phyloP scores from a whole-genome alignment of 306 rosid species.

The Styphnolobium japonicum region DNA sequence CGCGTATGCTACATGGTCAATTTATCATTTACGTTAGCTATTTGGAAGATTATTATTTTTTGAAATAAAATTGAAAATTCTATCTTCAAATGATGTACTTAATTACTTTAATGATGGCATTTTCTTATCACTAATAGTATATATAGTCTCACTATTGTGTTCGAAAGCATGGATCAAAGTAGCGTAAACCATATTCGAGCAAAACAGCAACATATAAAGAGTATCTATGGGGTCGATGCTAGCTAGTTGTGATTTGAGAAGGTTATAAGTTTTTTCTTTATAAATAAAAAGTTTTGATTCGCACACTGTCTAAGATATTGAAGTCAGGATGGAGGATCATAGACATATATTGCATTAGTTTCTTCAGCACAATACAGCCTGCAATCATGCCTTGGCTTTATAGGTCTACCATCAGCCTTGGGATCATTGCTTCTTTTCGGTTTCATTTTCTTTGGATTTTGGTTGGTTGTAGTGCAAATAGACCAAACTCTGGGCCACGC shows the following conservation, averaged over 20 bases:
- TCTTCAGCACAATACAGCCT: neutral
- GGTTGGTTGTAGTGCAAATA: conserved; percentile 12
- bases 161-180: neutral
- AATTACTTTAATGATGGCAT: no score
- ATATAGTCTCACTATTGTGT: neutral
- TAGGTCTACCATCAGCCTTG: neutral
- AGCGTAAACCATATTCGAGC: neutral
- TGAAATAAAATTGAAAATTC: no score
- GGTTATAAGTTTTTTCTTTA: neutral
- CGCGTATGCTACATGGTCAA: neutral
- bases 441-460: neutral
- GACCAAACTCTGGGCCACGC: conserved; percentile 31
- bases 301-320: neutral
- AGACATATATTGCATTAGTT: neutral
- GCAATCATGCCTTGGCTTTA: neutral
- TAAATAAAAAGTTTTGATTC: neutral
- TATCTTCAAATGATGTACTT: neutral
- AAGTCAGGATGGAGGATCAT: neutral
- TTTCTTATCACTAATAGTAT: no score
- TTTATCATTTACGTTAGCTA: no score
- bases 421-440: neutral
- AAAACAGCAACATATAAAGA: neutral
- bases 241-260: neutral
- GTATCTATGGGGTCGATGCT: neutral
- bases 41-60: no score